Base-by-base conservation (phyloP, 2,329 filamentous ascomycete genomes). In the Truncatella angustata region DNA sequence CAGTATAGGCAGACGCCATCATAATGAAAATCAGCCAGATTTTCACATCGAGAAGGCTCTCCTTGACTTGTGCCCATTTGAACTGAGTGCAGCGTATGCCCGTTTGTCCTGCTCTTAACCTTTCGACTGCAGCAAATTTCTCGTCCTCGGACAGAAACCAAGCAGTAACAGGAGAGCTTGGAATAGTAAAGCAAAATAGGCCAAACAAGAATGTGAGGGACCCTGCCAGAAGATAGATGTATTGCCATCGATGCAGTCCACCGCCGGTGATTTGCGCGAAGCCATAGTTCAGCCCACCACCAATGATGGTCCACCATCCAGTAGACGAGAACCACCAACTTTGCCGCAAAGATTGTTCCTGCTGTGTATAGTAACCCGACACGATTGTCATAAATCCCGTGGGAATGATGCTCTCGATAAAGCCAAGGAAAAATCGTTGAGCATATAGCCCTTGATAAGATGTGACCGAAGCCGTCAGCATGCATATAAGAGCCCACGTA, bases 1-100 rank as follows among this genome's bases (percentile, higher is more conserved):
- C 80, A 0, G 84, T 87, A 60, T 89, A 87, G 55, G 84, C 85
- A 0, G 83, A 81, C 1, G 81, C 82, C 84, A 88, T 88, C 76
- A 87, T 88, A 23, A 88, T 60, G 7, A 77, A 77, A 4, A 88
- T 70, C 1, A 88, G 73, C 74, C 81, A 88, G 23, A 85, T 68
- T 61, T 87, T 88, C 48, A 79, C 54, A 58, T 88, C 86, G 2
- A 78, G 58, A 0, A 82, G 14, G 0, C 78, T 78, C 61, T 89
- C 85, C 32, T 65, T 73, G 1, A 88, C 67, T 62, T 88, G 86
- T 0, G 66, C 65, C 26, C 60, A 55, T 65, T 88, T 88, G 66
- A 88, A 79, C 56, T 73, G 78, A 4, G 78, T 77, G 60, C 81
- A 85, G 9, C 82, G 71, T 5, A 86, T 76, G 2, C 85, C 86